phyloP scores from a whole-genome alignment of 2,329 filamentous ascomycete genomes.

The Elsinoe ampelina region DNA sequence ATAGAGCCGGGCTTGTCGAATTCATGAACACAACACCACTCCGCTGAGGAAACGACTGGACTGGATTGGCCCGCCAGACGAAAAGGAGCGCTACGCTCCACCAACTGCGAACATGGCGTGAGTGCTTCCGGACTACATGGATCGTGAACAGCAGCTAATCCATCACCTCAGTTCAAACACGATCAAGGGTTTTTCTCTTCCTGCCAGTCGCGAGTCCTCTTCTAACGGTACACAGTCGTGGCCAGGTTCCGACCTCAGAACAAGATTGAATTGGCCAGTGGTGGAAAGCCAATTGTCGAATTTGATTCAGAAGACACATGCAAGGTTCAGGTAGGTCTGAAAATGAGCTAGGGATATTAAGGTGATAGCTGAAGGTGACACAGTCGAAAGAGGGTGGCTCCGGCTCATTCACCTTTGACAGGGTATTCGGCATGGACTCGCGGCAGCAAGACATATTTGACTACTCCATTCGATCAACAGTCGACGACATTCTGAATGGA shows the following conservation, averaged over 20 bases:
- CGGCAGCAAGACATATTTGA: conserved; percentile 92
- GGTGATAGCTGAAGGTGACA: conserved; percentile 15
- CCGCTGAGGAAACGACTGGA: too few species aligned
- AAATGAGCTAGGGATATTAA: not conserved
- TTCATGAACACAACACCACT: not conserved
- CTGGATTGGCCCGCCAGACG: too few species aligned
- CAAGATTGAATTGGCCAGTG: conserved; percentile 79
- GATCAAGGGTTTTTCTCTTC: conserved; percentile 35
- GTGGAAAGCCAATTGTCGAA: conserved; percentile 81
- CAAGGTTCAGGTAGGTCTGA: conserved; percentile 59
- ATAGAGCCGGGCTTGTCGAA: not conserved
- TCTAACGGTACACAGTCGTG: conserved; percentile 62
- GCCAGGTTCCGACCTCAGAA: conserved; percentile 97
- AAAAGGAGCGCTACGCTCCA: not conserved
- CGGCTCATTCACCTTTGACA: conserved; percentile 90
- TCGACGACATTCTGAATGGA: conserved; percentile 96
- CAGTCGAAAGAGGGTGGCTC: conserved; percentile 68
- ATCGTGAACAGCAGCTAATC: conserved; percentile 20
- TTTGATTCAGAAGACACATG: conserved; percentile 89
- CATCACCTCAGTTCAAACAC: conserved; percentile 31
- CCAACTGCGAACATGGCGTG: conserved; percentile 38
- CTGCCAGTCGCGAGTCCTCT: not conserved
- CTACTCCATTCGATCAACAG: conserved; percentile 90
- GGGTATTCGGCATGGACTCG: conserved; percentile 90
- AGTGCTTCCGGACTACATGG: conserved; percentile 23